Evolutionary conservation across 768 basidiomycete genomes (phyloP).

Genomic region (Mrakia frigida): DNA sequence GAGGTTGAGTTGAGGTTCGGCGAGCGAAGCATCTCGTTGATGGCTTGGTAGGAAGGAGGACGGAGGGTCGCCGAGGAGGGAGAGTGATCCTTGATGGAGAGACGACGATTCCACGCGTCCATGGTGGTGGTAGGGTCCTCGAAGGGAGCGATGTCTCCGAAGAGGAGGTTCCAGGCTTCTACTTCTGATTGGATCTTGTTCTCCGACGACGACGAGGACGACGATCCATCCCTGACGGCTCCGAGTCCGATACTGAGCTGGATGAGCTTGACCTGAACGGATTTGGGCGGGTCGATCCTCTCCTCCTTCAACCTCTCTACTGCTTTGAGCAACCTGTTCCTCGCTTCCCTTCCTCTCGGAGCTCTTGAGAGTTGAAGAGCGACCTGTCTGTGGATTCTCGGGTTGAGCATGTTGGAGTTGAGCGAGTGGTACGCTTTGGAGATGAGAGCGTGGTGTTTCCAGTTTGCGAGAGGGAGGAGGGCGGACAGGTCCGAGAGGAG

Average conservation of each 20-base stretch:
- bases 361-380: not conserved
- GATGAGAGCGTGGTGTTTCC: constrained; percentile 6
- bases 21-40: constrained; percentile 12
- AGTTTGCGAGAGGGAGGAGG: not conserved
- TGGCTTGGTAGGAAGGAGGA: not conserved
- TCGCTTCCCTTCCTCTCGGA: not conserved
- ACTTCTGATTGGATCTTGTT: not conserved
- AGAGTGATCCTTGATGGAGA: not conserved
- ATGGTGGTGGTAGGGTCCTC: not conserved
- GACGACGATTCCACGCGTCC: not conserved
- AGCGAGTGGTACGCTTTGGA: not conserved
- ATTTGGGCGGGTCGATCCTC: not conserved
- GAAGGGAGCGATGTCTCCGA: not conserved
- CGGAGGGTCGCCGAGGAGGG: not conserved
- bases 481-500: constrained; percentile 4
- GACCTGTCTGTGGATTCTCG: not conserved
- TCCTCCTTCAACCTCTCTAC: not conserved
- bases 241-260: not conserved
- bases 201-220: too few species aligned
- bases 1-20: not conserved
- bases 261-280: not conserved
- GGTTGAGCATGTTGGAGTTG: constrained; percentile 17
- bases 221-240: not conserved
- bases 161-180: constrained; percentile 14
- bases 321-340: not conserved